These are phyloP conservation scores for Breviolum minutum DNA, from an alignment of 73 alveolate species.

Conservation along the genomic window DNA sequence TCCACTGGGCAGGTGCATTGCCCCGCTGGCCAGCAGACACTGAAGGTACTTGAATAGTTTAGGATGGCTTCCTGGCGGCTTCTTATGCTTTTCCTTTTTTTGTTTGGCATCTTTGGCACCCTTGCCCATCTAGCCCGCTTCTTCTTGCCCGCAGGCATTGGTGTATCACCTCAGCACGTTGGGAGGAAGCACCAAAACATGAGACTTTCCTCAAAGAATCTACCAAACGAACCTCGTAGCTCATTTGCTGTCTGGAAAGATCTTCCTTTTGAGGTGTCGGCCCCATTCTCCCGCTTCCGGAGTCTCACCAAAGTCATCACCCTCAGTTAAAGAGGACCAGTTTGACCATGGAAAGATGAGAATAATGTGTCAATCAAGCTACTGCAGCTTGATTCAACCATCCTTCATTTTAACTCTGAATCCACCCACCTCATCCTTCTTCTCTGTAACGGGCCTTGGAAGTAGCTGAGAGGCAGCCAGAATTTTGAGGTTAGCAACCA, in stretches of 20 bases:
- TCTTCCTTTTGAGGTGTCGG: neutral
- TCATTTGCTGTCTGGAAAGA: neutral
- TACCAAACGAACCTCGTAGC: neutral
- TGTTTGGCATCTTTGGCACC: neutral
- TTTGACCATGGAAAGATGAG: neutral
- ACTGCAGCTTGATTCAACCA: neutral
- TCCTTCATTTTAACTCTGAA: no score
- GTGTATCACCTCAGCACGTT: constrained; percentile 45
- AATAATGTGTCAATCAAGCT: neutral
- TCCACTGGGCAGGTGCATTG: no score
- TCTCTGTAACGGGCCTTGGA: no score
- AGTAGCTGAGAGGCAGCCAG: no score
- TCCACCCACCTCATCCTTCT: no score
- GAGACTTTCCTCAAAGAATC: neutral
- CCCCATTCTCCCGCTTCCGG: constrained; percentile 76
- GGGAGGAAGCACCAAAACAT: neutral
- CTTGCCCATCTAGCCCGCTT: constrained; percentile 75
- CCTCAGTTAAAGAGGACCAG: neutral
- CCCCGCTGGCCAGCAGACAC: no score
- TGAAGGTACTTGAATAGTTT: no score
- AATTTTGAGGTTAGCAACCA: no score
- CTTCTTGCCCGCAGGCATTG: constrained; percentile 80
- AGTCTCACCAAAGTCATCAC: constrained; percentile 83
- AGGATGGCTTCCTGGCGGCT: no score
- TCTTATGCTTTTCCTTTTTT: neutral